Evolutionary conservation across 2,329 filamentous ascomycete species (phyloP).

Genomic region (Exophiala oligosperma): DNA sequence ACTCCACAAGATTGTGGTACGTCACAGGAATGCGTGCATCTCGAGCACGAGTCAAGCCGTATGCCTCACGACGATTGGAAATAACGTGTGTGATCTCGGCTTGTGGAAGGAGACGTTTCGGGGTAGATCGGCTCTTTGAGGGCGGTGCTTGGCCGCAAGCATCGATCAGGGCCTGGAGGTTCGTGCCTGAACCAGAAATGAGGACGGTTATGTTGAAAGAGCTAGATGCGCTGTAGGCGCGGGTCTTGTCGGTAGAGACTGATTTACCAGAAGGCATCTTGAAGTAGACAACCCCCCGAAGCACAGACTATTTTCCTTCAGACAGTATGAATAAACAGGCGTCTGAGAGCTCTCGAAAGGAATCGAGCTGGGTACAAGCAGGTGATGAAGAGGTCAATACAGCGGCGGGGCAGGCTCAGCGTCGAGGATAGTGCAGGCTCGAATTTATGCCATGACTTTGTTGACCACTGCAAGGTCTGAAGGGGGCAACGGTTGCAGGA

Average conservation of each 20-base stretch:
- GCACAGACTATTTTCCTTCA: not conserved
- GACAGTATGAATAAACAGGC: not conserved
- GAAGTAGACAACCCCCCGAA: not conserved
- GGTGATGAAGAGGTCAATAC: not conserved
- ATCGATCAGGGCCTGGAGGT: slow-evolving; percentile 76
- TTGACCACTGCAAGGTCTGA: not conserved
- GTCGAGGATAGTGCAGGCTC: not conserved
- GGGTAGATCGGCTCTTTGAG: slow-evolving; percentile 8
- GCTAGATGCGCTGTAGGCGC: slow-evolving; percentile 21
- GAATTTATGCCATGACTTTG: not conserved
- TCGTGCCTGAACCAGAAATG: slow-evolving; percentile 73
- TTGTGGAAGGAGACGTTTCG: slow-evolving; percentile 42
- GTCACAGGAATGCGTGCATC: slow-evolving; percentile 66
- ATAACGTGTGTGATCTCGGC: slow-evolving; percentile 63
- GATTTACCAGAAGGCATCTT: slow-evolving; percentile 8
- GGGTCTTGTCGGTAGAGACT: slow-evolving; percentile 20
- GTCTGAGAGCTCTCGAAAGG: not conserved
- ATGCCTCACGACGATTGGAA: slow-evolving; percentile 64
- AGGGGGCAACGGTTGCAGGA: no score
- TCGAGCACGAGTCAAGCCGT: slow-evolving; percentile 62
- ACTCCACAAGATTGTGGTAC: slow-evolving; percentile 78
- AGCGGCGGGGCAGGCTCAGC: not conserved
- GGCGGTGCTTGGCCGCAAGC: slow-evolving; percentile 47
- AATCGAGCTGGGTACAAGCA: no score
- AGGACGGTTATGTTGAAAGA: slow-evolving; percentile 58